Conservation (phyloP, 2,329 filamentous ascomycete species). For the Penicillium polonicum region DNA sequence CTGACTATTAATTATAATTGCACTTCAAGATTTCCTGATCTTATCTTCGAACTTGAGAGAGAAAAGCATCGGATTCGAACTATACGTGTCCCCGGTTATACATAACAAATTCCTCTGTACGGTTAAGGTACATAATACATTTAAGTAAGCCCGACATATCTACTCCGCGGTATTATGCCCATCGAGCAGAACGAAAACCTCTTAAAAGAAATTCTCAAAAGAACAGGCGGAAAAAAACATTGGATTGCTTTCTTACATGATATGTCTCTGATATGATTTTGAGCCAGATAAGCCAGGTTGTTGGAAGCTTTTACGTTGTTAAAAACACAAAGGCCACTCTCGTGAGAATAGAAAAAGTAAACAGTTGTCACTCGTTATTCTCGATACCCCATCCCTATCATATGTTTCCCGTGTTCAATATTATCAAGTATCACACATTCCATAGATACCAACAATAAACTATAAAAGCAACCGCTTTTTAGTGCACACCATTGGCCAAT, state of each 20-base stretch:
- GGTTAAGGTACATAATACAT: not conserved
- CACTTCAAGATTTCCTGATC: not conserved
- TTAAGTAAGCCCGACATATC: not conserved
- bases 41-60: not conserved
- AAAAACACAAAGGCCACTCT: not conserved
- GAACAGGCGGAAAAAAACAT: no score
- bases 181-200: no score
- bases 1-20: conserved; percentile 5
- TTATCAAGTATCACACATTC: not conserved
- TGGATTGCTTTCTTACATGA: no score
- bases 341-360: not conserved
- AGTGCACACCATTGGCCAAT: conserved; percentile 18
- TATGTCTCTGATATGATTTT: not conserved
- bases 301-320: not conserved
- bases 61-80: not conserved
- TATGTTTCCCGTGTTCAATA: not conserved
- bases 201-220: no score
- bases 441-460: not conserved
- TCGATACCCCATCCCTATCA: not conserved
- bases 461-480: not conserved
- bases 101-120: not conserved
- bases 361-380: not conserved
- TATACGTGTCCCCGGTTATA: not conserved
- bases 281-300: not conserved
- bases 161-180: not conserved